These are phyloP conservation scores for Penicillium sp. DNA, from an alignment of 2,329 filamentous ascomycete genomes.

Conservation along the genomic window DNA sequence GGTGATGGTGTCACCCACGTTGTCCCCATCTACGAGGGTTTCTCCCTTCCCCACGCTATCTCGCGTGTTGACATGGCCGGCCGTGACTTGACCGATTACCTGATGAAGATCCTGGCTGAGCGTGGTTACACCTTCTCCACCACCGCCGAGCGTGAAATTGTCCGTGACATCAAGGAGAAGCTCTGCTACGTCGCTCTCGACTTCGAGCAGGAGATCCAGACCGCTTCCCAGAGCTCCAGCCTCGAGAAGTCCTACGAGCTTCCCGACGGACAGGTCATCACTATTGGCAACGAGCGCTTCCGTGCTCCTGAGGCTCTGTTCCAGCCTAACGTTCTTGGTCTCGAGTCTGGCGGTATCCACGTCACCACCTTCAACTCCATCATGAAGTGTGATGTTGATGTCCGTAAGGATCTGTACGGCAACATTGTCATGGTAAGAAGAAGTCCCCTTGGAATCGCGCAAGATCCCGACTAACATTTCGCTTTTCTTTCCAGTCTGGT, in stretches of 20 bases:
- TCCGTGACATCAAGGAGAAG: slow-evolving; percentile 99
- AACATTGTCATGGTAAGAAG: slow-evolving; percentile 99
- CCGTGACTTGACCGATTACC: slow-evolving; percentile 99
- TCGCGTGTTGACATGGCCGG: slow-evolving; percentile 99
- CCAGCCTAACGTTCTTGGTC: slow-evolving; percentile 96
- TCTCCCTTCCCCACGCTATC: slow-evolving; percentile 99
- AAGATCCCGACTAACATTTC: background rate
- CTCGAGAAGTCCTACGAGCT: slow-evolving; percentile 99
- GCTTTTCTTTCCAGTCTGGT: slow-evolving; percentile 68
- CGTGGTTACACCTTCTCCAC: slow-evolving; percentile 99
- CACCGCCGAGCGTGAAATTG: slow-evolving; percentile 99
- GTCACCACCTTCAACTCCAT: slow-evolving; percentile 99
- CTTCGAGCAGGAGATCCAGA: slow-evolving; percentile 99
- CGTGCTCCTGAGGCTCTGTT: slow-evolving; percentile 99
- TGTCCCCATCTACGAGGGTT: slow-evolving; percentile 99
- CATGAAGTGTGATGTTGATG: slow-evolving; percentile 99
- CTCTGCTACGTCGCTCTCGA: slow-evolving; percentile 99
- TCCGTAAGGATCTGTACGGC: slow-evolving; percentile 99
- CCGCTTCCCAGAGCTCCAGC: slow-evolving; percentile 95
- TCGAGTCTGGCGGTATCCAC: slow-evolving; percentile 98
- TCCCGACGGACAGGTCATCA: slow-evolving; percentile 99
- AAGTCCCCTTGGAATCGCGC: background rate
- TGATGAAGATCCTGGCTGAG: slow-evolving; percentile 99
- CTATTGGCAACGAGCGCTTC: slow-evolving; percentile 99
- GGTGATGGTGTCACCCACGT: slow-evolving; percentile 99